Evolutionary conservation across 2,329 filamentous ascomycete genomes (phyloP).

Genomic region (Alternaria ethzedia): DNA sequence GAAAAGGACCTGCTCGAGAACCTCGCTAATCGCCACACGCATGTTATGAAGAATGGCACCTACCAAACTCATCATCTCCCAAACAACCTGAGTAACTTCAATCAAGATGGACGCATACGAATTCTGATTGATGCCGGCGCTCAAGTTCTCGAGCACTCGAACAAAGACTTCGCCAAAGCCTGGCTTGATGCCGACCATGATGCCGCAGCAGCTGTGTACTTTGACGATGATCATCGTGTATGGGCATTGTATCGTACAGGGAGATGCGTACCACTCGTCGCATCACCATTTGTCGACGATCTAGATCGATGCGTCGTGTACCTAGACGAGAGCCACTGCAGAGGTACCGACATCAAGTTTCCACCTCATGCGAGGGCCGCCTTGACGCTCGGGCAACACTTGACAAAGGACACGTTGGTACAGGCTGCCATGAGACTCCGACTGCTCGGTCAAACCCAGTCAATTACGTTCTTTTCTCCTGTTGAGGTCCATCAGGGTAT

Average conservation of each 20-base stretch:
- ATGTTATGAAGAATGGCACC: neutral
- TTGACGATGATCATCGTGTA: slow-evolving; percentile 55
- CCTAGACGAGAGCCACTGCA: slow-evolving; percentile 66
- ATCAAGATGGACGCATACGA: slow-evolving; percentile 46
- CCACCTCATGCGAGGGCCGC: slow-evolving; percentile 57
- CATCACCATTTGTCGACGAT: slow-evolving; percentile 62
- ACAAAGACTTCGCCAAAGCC: slow-evolving; percentile 54
- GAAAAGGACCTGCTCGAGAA: slow-evolving; percentile 56
- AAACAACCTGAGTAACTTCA: neutral
- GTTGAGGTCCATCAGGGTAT: slow-evolving; percentile 69
- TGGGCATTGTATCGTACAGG: slow-evolving; percentile 53
- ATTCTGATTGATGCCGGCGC: slow-evolving; percentile 71
- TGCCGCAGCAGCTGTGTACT: slow-evolving; percentile 62
- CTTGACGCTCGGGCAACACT: slow-evolving; percentile 62
- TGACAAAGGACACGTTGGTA: slow-evolving; percentile 67
- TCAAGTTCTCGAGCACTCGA: slow-evolving; percentile 67
- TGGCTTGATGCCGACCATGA: slow-evolving; percentile 59
- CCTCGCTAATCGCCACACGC: slow-evolving; percentile 35
- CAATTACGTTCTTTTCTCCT: slow-evolving; percentile 61
- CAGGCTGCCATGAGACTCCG: slow-evolving; percentile 73
- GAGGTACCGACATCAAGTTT: slow-evolving; percentile 66
- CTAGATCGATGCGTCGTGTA: slow-evolving; percentile 63
- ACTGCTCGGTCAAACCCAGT: slow-evolving; percentile 64
- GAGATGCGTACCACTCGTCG: slow-evolving; percentile 55
- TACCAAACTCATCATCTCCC: neutral